These are phyloP conservation scores for Penstemon eatonii DNA, from an alignment of 257 asterid genomes.

Conservation along the genomic window DNA sequence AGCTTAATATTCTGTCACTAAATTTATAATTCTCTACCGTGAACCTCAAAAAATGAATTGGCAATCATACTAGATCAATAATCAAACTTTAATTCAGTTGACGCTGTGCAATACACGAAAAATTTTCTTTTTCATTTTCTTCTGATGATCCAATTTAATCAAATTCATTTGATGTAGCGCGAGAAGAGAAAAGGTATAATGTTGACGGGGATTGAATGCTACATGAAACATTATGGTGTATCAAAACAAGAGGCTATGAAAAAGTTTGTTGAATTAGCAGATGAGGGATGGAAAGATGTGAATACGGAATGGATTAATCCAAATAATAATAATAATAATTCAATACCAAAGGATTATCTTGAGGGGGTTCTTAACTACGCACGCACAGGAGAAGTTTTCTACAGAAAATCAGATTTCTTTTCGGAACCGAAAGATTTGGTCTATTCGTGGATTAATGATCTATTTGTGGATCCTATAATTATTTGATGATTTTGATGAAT, in stretches of 20 bases:
- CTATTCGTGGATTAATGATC: neutral
- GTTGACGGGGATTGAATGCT: constrained; percentile 1
- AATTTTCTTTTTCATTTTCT: neutral
- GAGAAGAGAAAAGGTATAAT: neutral
- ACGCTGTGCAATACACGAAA: no score
- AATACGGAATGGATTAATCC: neutral
- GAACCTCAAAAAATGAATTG: no score
- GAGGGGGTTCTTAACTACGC: constrained; percentile 23
- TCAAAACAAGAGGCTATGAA: constrained; percentile 6
- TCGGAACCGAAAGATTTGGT: neutral
- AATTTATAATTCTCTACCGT: no score
- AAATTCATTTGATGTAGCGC: neutral
- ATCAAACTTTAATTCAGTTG: no score
- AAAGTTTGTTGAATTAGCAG: neutral
- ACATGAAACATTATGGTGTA: constrained; percentile 1
- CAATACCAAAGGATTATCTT: constrained; percentile 7
- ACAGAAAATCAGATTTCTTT: neutral
- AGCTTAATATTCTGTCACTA: no score
- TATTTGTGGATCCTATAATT: constrained; percentile 6
- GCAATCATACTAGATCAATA: no score
- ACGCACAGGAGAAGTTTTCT: constrained; percentile 17
- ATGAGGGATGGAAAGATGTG: constrained; percentile 6
- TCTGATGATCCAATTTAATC: no score
- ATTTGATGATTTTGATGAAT: neutral
- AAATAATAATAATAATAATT: neutral